Conservation (phyloP, 2,329 filamentous ascomycete species). For the Ceratocystis variospora region DNA sequence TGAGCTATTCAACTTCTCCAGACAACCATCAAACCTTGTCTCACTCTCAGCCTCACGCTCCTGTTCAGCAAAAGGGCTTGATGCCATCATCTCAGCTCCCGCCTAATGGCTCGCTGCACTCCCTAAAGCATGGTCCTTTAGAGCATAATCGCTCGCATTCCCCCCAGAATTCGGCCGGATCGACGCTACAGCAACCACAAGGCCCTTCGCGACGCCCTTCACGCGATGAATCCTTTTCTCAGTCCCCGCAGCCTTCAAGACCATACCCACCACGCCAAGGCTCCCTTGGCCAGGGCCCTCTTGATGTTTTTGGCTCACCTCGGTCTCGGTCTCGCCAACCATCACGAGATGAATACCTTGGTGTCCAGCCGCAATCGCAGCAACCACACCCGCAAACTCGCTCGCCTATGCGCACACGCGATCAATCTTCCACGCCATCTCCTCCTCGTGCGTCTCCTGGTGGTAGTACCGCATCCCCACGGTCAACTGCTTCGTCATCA, state of each 20-base stretch:
- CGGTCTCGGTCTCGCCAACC: slow-evolving; percentile 8
- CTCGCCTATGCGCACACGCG: not conserved
- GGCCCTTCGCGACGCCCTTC: not conserved
- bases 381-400: not conserved
- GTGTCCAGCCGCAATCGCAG: not conserved
- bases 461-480: slow-evolving; percentile 18
- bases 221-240: slow-evolving; percentile 1
- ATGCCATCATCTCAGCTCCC: not conserved
- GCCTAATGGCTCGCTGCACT: not conserved
- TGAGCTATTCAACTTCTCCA: slow-evolving; percentile 1
- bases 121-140: not conserved
- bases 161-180: not conserved
- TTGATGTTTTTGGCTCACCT: slow-evolving; percentile 9
- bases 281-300: slow-evolving; percentile 7
- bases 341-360: slow-evolving; percentile 10
- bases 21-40: not conserved
- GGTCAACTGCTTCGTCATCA: slow-evolving; percentile 30
- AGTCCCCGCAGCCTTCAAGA: not conserved
- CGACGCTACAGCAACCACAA: slow-evolving; percentile 1
- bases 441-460: slow-evolving; percentile 12
- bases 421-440: slow-evolving; percentile 15
- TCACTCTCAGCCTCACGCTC: slow-evolving; percentile 6
- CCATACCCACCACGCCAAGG: slow-evolving; percentile 5
- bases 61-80: not conserved
- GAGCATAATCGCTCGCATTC: not conserved